A percentile compares a stretch with the other conserved stretches of the same genome.
Evolutionary conservation across 805 yeast genomes (phyloP).

Genomic region (Candida maesae): DNA sequence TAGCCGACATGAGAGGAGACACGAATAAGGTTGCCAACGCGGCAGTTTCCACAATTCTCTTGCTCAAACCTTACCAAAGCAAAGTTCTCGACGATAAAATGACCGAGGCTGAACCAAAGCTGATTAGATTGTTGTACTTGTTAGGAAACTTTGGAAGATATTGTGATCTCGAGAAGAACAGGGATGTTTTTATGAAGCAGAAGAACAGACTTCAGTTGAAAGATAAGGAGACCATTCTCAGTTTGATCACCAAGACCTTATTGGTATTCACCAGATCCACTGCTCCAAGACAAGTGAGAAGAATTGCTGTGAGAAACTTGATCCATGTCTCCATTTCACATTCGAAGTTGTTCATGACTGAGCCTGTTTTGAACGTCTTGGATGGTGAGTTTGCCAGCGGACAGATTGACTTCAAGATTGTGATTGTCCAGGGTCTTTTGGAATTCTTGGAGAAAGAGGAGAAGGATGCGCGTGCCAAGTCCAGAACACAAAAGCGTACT

Average conservation of each 20-base stretch:
- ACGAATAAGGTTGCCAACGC: constrained; percentile 54
- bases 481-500: no score
- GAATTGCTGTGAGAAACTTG: constrained; percentile 53
- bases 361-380: constrained; percentile 47
- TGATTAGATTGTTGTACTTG: constrained; percentile 55
- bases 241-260: constrained; percentile 57
- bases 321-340: constrained; percentile 57
- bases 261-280: constrained; percentile 45
- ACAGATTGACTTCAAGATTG: constrained; percentile 41
- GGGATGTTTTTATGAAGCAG: constrained; percentile 34
- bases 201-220: constrained; percentile 38
- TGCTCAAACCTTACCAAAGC: constrained; percentile 44
- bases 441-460: constrained; percentile 60
- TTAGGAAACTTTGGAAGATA: constrained; percentile 69
- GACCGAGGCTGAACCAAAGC: constrained; percentile 37
- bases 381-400: constrained; percentile 43
- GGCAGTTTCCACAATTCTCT: constrained; percentile 54
- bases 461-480: constrained; percentile 35
- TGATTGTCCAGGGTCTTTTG: constrained; percentile 53
- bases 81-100: constrained; percentile 26
- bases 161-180: constrained; percentile 53
- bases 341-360: constrained; percentile 62
- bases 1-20: constrained; percentile 45
- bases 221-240: constrained; percentile 50
- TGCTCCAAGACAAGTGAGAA: constrained; percentile 35